Percentiles rank a stretch among this genome's conserved stretches.
Conservation (phyloP, 805 yeast species). For the Ascoidea asiatica region DNA sequence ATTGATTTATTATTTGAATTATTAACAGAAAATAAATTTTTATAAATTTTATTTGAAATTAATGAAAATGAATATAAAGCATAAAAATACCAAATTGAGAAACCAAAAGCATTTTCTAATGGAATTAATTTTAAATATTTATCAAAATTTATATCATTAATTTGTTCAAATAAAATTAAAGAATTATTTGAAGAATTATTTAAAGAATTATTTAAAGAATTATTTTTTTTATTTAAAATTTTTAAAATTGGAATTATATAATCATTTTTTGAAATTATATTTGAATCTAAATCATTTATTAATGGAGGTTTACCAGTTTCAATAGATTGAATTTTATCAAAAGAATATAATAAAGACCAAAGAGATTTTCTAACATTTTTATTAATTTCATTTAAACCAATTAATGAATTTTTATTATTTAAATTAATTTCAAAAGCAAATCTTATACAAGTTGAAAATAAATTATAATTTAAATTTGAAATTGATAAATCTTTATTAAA, state of each 20-base stretch:
- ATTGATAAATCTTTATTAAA: constrained; percentile 22
- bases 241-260: too few species aligned
- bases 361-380: constrained; percentile 23
- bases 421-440: constrained; percentile 46
- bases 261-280: neutral
- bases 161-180: too few species aligned
- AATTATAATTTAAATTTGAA: constrained; percentile 26
- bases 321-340: neutral
- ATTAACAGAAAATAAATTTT: neutral
- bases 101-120: neutral
- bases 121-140: too few species aligned
- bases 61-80: neutral
- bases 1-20: neutral
- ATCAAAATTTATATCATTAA: too few species aligned
- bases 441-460: constrained; percentile 33
- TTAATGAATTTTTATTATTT: constrained; percentile 32
- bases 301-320: neutral
- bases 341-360: constrained; percentile 32
- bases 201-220: too few species aligned
- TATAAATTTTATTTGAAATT: neutral
- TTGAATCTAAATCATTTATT: too few species aligned
- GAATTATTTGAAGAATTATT: too few species aligned
- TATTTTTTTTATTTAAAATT: too few species aligned
- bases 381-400: constrained; percentile 24
- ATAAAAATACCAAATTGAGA: too few species aligned